Evolutionary conservation across 2,329 filamentous ascomycete species (phyloP), one percentile per base, ranked within the genome.

Genomic region (Verticillium isaacii): DNA sequence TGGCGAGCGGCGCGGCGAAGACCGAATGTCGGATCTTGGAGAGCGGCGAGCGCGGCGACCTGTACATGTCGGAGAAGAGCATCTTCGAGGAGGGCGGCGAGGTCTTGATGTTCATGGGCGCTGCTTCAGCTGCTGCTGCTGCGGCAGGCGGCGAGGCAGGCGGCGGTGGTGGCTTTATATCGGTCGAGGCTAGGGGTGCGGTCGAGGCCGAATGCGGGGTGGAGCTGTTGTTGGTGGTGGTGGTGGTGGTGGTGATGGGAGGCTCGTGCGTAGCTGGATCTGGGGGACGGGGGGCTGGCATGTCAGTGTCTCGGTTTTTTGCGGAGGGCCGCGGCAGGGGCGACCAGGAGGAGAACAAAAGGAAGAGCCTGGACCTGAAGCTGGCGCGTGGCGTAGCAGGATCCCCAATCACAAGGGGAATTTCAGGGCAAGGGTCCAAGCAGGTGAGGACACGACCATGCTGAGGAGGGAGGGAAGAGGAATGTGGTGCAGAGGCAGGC

Each of bases 51-150:
- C 79, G 82, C 50, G 82, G 80, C 58, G 79, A 81, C 73, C 81
- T 85, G 72, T 85, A 86, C 58, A 86, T 76, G 68, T 85, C 84
- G 62, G 83, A 83, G 72, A 86, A 86, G 65, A 85, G 78, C 83
- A 86, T 86, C 62, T 77, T 72, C 68, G 71, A 62, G 50, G 65
- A 60, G 17, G 64, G 61, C 19, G 66, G 57, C 15, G 61, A 63
- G 29, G 61, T 36, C 58, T 59, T 59, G n/a, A 41, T 32, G 56
- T 57, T 39, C 25, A 56, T 17, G 25, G 54, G 25, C 25, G 45
- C 45, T 29, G 29, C 29, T 29, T 29, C 29, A 5, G 29, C 29
- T 29, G 4, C 29, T 29, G 29, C 29, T 29, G 29, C 29, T 32
- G 54, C 25, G 29, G 56, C 56, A 17, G 17, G 12, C 5, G 19